Base-by-base conservation (phyloP, 1,284 basidiomycete genomes). In the Apiotrichum laibachii region DNA sequence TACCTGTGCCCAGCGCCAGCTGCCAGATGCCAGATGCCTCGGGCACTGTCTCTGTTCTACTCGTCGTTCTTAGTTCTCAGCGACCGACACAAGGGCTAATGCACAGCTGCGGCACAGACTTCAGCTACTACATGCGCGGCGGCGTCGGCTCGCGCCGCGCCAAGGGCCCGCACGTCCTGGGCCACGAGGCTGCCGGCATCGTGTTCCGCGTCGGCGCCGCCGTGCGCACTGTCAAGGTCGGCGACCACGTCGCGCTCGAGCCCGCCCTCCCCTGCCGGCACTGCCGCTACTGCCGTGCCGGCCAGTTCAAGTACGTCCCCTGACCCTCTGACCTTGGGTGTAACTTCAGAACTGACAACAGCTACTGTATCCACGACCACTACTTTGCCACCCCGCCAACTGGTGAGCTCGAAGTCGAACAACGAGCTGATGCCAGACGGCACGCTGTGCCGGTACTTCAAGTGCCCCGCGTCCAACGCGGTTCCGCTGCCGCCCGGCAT, bases 231-330 rank as follows among this genome's bases (percentile, higher is more conserved):
- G 16, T 75, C 49, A 56, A 64, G 19, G 61, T 73, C 15, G 77
- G 77, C 9, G 69, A 76, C 54, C 67, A 70, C 2, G 75, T 79
- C 9, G 78, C 76, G 1, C 71, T 79, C 34, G 78, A 79, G 61
- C 72, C 77, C 0, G 76, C 76, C 1, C 57, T 73, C 1, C 72
- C 72, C 57, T 79, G 78, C 65, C 67, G 67, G 13, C 56, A 56
- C 11, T 79, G 78, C 64, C 64, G 65, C 8, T 68, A 72, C 48
- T 79, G 78, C 63, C 64, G 65, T 11, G 34, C 34, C 11, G 62
- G 62, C 5, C 53, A 60, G 50, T 58, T 51, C 53, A 59, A 68
- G 62, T 60, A 4, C 51, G 55, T 44, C 26, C 26, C 26, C 26
- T 31, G n/a, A n/a, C n/a, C n/a, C n/a, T n/a, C n/a, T n/a, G n/a